These are phyloP conservation scores for Colletotrichum destructivum DNA, from an alignment of 2,329 filamentous ascomycete genomes.

Conservation along the genomic window DNA sequence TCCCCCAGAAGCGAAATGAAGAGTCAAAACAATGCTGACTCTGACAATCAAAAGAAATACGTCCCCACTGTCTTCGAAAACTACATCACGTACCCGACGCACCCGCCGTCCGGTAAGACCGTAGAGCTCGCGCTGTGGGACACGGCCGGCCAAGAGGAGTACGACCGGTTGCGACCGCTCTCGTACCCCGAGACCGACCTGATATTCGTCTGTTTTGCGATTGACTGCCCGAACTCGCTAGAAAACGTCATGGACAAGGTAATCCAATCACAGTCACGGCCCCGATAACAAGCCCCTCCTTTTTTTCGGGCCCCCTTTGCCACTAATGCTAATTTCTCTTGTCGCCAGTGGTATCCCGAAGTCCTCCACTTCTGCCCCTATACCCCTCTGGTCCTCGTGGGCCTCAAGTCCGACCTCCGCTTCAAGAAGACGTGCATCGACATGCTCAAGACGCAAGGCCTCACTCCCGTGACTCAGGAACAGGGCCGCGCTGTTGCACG, in stretches of 20 bases:
- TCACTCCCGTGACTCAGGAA: constrained; percentile 93
- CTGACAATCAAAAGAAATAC: constrained; percentile 83
- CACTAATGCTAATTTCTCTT: constrained; percentile 48
- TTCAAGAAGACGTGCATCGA: constrained; percentile 98
- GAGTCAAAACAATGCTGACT: constrained; percentile 33
- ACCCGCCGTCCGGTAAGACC: constrained; percentile 89
- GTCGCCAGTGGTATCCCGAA: constrained; percentile 93
- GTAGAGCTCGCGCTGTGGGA: constrained; percentile 99
- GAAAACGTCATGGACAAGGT: constrained; percentile 99
- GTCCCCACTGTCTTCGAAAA: constrained; percentile 99
- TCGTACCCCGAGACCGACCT: constrained; percentile 99
- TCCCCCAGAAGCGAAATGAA: constrained; percentile 8
- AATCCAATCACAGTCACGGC: constrained; percentile 48
- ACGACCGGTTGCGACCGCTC: constrained; percentile 93
- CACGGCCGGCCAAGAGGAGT: constrained; percentile 98
- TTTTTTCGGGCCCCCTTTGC: constrained; percentile 8
- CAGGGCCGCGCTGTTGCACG: constrained; percentile 90
- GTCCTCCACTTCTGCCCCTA: constrained; percentile 99
- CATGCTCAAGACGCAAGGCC: constrained; percentile 96
- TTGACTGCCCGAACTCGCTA: constrained; percentile 97
- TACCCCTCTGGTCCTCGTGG: constrained; percentile 94
- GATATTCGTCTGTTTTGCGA: constrained; percentile 98
- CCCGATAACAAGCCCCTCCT: constrained; percentile 23
- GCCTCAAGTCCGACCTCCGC: constrained; percentile 96
- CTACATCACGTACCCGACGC: constrained; percentile 97